Base-by-base conservation (phyloP, 2,329 filamentous ascomycete genomes). In the Chrysoporthe cubensis region DNA sequence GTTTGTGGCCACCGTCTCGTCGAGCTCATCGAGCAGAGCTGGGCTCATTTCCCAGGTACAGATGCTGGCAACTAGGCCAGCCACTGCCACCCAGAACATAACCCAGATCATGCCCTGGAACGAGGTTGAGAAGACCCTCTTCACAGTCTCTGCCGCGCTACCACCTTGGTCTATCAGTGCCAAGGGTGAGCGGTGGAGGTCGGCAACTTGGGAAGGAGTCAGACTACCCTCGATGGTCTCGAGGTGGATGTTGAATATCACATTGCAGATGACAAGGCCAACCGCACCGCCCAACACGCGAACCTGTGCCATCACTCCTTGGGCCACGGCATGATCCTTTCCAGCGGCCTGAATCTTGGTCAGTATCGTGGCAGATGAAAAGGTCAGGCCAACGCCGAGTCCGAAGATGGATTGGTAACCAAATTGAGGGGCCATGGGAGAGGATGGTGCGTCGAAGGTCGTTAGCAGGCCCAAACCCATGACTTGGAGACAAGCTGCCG, bases 271-370 rank as follows among this genome's bases (percentile, higher is more conserved):
- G 0, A 87, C 84, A 56, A 90, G 80, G 1, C 87, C 88, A 40
- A 89, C 80, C 48, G 85, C 85, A 2, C 88, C 87, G 1, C 88
- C 88, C 2, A 90, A 77, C 0, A 89, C 84, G 16, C 88, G 82
- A 1, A 85, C 82, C 75, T 90, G 87, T 1, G 87, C 85, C 11
- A 89, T 80, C 4, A 86, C 83, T 0, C 87, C 88, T 71, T 89
- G 86, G 0, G 85, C 86, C 1, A 86, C 84, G 0, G 87, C 87
- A 62, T 87, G 78, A 65, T 87, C 83, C 66, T 79, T 79, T 8
- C 78, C 75, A 21, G 81, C 77, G 0, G 84, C 81, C 59, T 87
- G 81, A 16, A 88, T 79, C 58, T 84, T 84, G 2, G 85, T 86
- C 72, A 88, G 83, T 67, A 89, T 86, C 0, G 86, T 88, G 8